Conservation (phyloP, 1,139 yeast genomes). For the Hansenula anomala region DNA sequence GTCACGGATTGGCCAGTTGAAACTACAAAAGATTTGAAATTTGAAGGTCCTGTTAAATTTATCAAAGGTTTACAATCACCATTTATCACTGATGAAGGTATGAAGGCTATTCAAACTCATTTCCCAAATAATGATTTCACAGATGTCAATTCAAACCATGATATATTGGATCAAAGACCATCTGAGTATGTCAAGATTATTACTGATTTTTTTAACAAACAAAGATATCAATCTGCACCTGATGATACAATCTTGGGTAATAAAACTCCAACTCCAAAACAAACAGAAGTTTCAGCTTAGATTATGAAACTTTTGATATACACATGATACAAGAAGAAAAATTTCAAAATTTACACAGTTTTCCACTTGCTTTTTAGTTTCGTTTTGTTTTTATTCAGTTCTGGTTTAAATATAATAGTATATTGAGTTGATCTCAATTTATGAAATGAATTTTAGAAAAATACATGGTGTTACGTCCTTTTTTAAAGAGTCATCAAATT, state of each 20-base stretch:
- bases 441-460: not conserved
- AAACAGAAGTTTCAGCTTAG: not conserved
- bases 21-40: slow-evolving; percentile 22
- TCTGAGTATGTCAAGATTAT: slow-evolving; percentile 29
- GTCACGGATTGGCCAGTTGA: slow-evolving; percentile 39
- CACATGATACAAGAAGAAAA: not conserved
- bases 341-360: no score
- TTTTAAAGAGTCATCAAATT: not conserved
- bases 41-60: slow-evolving; percentile 35
- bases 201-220: slow-evolving; percentile 19
- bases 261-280: not conserved
- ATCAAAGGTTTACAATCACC: slow-evolving; percentile 38
- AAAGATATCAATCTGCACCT: slow-evolving; percentile 12
- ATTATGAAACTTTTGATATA: no score
- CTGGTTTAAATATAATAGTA: not conserved
- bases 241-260: slow-evolving; percentile 3
- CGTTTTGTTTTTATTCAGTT: not conserved
- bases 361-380: not conserved
- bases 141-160: slow-evolving; percentile 41
- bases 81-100: slow-evolving; percentile 31
- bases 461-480: not conserved
- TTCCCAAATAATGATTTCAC: slow-evolving; percentile 30
- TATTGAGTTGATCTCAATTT: not conserved
- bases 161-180: slow-evolving; percentile 40
- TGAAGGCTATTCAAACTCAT: slow-evolving; percentile 30